phyloP scores from a whole-genome alignment of 2,329 filamentous ascomycete species.

The Neonectria hederae region DNA sequence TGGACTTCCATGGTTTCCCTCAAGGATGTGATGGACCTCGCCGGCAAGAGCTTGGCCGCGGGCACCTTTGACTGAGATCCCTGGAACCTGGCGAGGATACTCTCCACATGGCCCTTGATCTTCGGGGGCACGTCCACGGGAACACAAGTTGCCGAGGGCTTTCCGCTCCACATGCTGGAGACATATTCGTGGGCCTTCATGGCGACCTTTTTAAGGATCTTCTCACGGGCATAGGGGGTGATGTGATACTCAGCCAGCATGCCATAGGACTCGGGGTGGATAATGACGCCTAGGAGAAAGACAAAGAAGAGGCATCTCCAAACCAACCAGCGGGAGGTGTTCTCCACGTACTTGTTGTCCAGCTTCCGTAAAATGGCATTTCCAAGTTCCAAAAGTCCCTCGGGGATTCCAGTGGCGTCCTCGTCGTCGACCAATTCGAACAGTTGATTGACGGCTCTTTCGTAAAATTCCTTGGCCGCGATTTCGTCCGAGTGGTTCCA shows the following conservation, averaged over 20 bases:
- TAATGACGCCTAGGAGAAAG: conserved; percentile 84
- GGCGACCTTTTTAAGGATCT: conserved; percentile 81
- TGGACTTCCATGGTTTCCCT: conserved; percentile 82
- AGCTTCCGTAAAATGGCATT: conserved; percentile 84
- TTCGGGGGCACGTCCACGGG: conserved; percentile 63
- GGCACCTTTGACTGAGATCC: conserved; percentile 59
- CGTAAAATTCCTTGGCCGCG: conserved; percentile 88
- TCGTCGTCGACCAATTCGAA: conserved; percentile 89
- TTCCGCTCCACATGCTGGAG: conserved; percentile 78
- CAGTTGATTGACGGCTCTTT: conserved; percentile 79
- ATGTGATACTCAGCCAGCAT: conserved; percentile 92
- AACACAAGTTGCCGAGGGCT: conserved; percentile 64
- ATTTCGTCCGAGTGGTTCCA: conserved; percentile 83
- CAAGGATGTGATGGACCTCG: conserved; percentile 76
- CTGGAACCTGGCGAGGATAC: conserved; percentile 72
- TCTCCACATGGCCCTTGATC: conserved; percentile 76
- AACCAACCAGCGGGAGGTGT: conserved; percentile 84
- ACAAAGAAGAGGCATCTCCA: conserved; percentile 92
- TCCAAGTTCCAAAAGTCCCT: conserved; percentile 84
- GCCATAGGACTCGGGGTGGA: conserved; percentile 84
- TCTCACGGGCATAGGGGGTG: conserved; percentile 88
- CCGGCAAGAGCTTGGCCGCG: conserved; percentile 71
- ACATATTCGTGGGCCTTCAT: conserved; percentile 82
- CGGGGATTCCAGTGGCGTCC: conserved; percentile 84
- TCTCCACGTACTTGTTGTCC: conserved; percentile 75